Evolutionary conservation across 2,329 filamentous ascomycete species (phyloP).

Genomic region (Aspergillus arachidicola): DNA sequence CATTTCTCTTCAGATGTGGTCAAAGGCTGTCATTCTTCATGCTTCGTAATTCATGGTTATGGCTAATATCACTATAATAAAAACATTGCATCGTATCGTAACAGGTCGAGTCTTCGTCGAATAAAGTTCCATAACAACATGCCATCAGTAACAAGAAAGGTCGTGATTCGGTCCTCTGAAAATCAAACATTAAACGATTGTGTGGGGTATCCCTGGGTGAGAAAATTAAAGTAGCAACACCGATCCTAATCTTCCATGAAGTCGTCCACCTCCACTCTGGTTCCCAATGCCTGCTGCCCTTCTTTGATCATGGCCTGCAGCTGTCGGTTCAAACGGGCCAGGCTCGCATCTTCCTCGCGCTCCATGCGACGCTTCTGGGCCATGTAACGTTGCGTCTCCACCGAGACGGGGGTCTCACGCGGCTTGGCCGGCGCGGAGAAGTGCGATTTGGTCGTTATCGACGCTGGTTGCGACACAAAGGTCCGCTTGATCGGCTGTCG

Average conservation of each 20-base stretch:
- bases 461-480: conserved; percentile 21
- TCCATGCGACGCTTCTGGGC: conserved; percentile 74
- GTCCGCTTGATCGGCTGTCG: conserved; percentile 27
- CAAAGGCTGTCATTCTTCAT: not conserved
- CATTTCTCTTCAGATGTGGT: not conserved
- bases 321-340: conserved; percentile 76
- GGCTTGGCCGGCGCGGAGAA: conserved; percentile 33
- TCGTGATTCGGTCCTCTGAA: not conserved
- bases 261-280: conserved; percentile 66
- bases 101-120: conserved; percentile 1
- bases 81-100: conserved; percentile 6
- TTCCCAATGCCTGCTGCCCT: conserved; percentile 82
- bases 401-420: conserved; percentile 34
- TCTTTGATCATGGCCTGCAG: conserved; percentile 86
- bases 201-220: conserved; percentile 5
- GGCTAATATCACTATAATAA: conserved; percentile 3
- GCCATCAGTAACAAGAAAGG: not conserved
- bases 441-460: conserved; percentile 27
- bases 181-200: not conserved
- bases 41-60: conserved; percentile 5
- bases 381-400: conserved; percentile 73
- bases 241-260: conserved; percentile 38
- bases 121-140: not conserved
- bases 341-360: conserved; percentile 74
- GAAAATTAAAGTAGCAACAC: conserved; percentile 1